Conservation (phyloP, 2,329 filamentous ascomycete species). For the Nemania sp. region DNA sequence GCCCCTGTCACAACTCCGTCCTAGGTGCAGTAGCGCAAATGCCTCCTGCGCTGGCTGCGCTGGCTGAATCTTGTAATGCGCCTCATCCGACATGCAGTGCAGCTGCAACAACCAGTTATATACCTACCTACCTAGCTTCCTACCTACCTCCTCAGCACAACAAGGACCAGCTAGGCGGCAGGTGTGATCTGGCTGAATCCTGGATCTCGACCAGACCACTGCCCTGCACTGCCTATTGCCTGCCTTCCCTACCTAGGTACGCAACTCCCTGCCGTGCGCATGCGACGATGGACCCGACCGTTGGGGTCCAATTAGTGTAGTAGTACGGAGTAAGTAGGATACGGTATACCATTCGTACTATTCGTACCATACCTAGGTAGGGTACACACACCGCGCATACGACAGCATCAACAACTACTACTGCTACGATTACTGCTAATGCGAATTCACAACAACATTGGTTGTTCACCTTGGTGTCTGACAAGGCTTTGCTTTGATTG, state of each 20-base stretch:
- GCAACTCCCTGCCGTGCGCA: background rate
- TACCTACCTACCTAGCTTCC: background rate
- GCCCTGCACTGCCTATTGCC: background rate
- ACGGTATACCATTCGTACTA: background rate
- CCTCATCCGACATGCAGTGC: constrained; percentile 13
- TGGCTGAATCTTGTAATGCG: constrained; percentile 19
- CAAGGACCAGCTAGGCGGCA: background rate
- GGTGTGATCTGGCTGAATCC: constrained; percentile 20
- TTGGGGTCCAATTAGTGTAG: constrained; percentile 28
- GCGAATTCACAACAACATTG: background rate
- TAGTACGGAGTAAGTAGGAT: no score
- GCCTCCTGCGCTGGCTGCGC: background rate
- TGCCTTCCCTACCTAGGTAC: background rate
- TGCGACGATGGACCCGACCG: constrained; percentile 25
- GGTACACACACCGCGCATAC: background rate
- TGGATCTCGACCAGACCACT: constrained; percentile 7
- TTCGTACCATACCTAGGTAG: background rate
- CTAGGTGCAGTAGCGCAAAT: background rate
- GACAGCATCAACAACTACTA: background rate
- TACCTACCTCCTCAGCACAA: background rate
- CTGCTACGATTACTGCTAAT: background rate
- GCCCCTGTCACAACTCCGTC: background rate
- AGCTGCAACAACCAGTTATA: background rate
- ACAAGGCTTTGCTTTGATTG: background rate
- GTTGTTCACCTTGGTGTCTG: background rate